Conservation (phyloP, 805 yeast genomes). For the Wickerhamiella brachini region DNA sequence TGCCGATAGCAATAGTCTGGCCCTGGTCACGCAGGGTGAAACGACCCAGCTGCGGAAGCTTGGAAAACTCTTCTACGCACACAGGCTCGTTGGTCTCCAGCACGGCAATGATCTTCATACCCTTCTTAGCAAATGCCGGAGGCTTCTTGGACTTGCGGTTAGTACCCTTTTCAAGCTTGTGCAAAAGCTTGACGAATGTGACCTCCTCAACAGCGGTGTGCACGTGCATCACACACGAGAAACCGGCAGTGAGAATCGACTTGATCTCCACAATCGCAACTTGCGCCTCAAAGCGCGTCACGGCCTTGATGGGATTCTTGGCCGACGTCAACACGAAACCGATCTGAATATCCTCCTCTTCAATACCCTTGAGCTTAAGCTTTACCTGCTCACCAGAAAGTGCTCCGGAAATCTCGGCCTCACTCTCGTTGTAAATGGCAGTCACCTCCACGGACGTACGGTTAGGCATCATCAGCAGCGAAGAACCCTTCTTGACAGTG, state of each 20-base stretch:
- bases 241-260: constrained; percentile 88
- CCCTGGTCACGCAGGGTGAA: constrained; percentile 98
- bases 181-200: constrained; percentile 62
- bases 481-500: constrained; percentile 65
- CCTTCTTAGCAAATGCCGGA: constrained; percentile 97
- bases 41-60: constrained; percentile 93
- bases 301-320: constrained; percentile 80
- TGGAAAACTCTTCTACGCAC: constrained; percentile 84
- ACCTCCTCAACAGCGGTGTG: constrained; percentile 98
- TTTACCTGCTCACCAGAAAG: constrained; percentile 95
- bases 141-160: constrained; percentile 93
- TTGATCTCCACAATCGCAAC: constrained; percentile 93
- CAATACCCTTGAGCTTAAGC: constrained; percentile 84
- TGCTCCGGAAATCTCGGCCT: constrained; percentile 81
- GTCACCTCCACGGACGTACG: constrained; percentile 69
- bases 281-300: constrained; percentile 85
- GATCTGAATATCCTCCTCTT: constrained; percentile 86
- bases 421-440: constrained; percentile 87
- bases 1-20: constrained; percentile 95
- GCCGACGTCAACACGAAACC: constrained; percentile 87
- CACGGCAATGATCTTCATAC: constrained; percentile 93
- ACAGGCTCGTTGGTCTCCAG: constrained; percentile 77
- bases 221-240: constrained; percentile 95
- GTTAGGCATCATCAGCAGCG: constrained; percentile 85
- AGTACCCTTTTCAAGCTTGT: constrained; percentile 91